These are phyloP conservation scores for Citrus sinensis DNA, from an alignment of 345 rosid species.

Conservation along the genomic window DNA sequence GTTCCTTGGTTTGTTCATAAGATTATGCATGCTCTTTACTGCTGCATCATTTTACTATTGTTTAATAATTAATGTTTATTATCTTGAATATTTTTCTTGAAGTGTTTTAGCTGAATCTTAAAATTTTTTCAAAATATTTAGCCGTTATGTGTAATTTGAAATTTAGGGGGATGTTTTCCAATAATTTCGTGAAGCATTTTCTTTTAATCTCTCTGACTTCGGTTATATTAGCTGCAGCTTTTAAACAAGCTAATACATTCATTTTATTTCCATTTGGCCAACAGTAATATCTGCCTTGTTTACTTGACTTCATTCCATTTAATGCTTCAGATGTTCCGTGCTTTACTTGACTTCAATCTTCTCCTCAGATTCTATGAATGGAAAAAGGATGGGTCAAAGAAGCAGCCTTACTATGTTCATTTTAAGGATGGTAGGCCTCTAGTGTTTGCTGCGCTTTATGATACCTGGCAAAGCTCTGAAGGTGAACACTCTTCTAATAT, in stretches of 20 bases:
- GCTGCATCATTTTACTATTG: not conserved
- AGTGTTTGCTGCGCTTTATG: constrained; percentile 87
- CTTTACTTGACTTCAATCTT: not conserved
- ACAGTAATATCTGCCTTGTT: not conserved
- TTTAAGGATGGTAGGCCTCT: constrained; percentile 82
- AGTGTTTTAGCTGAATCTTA: constrained; percentile 2
- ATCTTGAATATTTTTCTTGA: not conserved
- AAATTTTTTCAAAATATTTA: not conserved
- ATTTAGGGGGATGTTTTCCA: not conserved
- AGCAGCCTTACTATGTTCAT: constrained; percentile 88
- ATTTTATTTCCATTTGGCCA: not conserved
- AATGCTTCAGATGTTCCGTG: not conserved
- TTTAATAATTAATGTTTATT: not conserved
- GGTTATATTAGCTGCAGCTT: not conserved
- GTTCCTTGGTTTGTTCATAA: constrained; percentile 4
- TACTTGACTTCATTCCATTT: not conserved
- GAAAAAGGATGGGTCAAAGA: constrained; percentile 88
- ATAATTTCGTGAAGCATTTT: not conserved
- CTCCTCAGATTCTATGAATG: constrained; percentile 85
- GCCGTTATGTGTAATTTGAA: not conserved
- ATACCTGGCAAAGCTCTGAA: constrained; percentile 74
- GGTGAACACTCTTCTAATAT: constrained; percentile 35
- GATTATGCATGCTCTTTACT: not conserved
- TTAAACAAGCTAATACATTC: not conserved
- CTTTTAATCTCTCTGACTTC: not conserved